Conservation (phyloP, 2,329 filamentous ascomycete genomes). For the Sporothrix brunneoviolacea region DNA sequence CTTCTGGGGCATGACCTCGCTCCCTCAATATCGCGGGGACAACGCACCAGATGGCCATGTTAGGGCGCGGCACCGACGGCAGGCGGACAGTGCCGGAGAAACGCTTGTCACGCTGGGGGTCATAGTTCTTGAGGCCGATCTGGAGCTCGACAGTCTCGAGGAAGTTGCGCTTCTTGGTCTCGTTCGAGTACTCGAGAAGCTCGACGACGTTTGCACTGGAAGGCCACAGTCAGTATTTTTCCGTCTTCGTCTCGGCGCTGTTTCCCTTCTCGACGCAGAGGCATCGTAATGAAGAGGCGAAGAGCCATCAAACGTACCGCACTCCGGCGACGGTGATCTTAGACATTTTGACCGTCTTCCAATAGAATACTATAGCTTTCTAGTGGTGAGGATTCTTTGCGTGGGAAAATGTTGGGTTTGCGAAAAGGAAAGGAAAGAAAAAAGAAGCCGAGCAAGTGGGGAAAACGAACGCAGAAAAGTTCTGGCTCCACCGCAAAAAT, state of each 20-base stretch:
- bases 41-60: slow-evolving; percentile 22
- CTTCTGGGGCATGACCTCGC: too few species aligned
- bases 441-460: background rate
- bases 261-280: slow-evolving; percentile 15
- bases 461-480: slow-evolving; percentile 1
- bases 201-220: slow-evolving; percentile 76
- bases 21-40: too few species aligned
- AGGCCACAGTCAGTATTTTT: slow-evolving; percentile 7
- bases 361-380: slow-evolving; percentile 19
- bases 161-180: slow-evolving; percentile 98
- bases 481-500: background rate
- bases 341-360: slow-evolving; percentile 79
- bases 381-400: slow-evolving; percentile 25
- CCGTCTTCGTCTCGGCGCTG: background rate
- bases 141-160: slow-evolving; percentile 42
- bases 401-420: slow-evolving; percentile 10
- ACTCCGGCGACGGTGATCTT: slow-evolving; percentile 42
- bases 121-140: slow-evolving; percentile 97
- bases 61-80: slow-evolving; percentile 78
- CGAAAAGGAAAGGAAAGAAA: background rate
- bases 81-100: slow-evolving; percentile 99
- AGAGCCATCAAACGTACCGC: slow-evolving; percentile 19
- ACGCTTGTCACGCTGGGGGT: slow-evolving; percentile 99
- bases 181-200: slow-evolving; percentile 83
- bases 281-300: background rate